A percentile compares a stretch with the other conserved stretches of the same genome.
phyloP scores from a whole-genome alignment of 495 filamentous ascomycete genomes.

The Durotheca rogersii region DNA sequence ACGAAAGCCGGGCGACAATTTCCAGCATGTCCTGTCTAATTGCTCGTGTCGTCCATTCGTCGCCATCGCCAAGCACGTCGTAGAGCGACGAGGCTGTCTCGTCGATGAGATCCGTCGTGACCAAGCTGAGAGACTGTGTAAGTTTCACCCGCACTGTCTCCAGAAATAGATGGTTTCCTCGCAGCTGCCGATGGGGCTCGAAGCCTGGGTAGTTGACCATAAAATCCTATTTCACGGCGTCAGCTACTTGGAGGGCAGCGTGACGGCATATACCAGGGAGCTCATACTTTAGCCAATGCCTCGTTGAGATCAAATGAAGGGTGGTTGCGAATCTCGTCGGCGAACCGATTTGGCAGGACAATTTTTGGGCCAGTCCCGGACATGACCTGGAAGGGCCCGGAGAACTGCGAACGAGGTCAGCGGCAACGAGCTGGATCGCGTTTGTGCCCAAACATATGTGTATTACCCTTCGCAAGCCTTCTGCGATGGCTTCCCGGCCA shows the following conservation, averaged over 20 bases:
- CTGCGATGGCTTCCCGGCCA: conserved; percentile 21
- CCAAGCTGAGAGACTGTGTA: conserved; percentile 48
- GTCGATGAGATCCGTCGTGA: conserved; percentile 45
- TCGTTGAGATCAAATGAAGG: conserved; percentile 41
- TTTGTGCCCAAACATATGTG: not conserved
- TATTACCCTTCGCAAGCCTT: conserved; percentile 30
- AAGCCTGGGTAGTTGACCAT: conserved; percentile 51
- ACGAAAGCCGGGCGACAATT: conserved; percentile 49
- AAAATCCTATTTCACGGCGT: conserved; percentile 40
- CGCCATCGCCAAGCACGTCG: conserved; percentile 37
- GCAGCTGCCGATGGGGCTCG: conserved; percentile 39
- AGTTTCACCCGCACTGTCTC: conserved; percentile 49
- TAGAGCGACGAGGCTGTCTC: conserved; percentile 43
- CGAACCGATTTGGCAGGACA: conserved; percentile 50
- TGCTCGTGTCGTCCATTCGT: conserved; percentile 20
- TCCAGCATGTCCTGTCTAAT: conserved; percentile 38
- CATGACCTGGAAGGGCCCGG: conserved; percentile 36
- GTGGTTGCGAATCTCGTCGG: conserved; percentile 53
- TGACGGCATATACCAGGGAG: not conserved
- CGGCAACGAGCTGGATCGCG: not conserved
- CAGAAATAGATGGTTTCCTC: conserved; percentile 29
- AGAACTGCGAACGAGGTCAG: conserved; percentile 23
- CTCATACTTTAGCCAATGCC: conserved; percentile 42
- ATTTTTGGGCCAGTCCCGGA: conserved; percentile 38
- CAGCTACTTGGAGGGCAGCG: not conserved